These are phyloP conservation scores for Spergularia bocconei DNA, from an alignment of 148 eudicot genomes.

Conservation along the genomic window DNA sequence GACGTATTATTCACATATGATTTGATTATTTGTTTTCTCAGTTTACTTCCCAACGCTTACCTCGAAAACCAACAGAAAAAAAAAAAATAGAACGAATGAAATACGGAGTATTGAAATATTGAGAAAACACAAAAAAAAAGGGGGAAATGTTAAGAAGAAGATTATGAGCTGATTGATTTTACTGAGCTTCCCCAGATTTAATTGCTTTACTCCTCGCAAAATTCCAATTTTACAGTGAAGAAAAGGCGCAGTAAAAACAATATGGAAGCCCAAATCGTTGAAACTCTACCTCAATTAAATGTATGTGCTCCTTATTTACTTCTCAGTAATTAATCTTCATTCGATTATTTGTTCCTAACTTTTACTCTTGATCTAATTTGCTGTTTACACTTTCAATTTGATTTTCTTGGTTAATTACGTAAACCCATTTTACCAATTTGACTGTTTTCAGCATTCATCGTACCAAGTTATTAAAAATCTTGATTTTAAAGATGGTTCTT, in stretches of 20 bases:
- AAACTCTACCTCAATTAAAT: conserved; percentile 6
- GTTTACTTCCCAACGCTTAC: too few relatives aligned
- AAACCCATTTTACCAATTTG: neutral
- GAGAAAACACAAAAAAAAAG: neutral
- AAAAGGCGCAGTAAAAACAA: neutral
- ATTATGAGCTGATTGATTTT: neutral
- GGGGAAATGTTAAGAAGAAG: neutral
- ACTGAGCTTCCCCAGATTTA: neutral
- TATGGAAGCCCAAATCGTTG: neutral
- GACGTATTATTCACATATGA: too few relatives aligned
- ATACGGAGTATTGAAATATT: neutral
- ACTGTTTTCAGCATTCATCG: neutral
- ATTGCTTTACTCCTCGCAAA: neutral
- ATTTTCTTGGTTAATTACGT: neutral
- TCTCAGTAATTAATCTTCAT: neutral
- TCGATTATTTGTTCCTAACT: neutral
- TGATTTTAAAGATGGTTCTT: neutral
- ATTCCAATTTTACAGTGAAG: neutral
- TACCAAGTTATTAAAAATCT: neutral
- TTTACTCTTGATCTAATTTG: neutral
- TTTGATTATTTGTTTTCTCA: too few relatives aligned
- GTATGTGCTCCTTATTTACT: neutral
- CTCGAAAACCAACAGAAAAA: neutral
- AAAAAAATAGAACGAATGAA: too few relatives aligned
- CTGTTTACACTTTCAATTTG: neutral